Evolutionary conservation across 2,329 filamentous ascomycete genomes (phyloP), one percentile per base, ranked within the genome.

Genomic region (Curvularia eragrostidis): DNA sequence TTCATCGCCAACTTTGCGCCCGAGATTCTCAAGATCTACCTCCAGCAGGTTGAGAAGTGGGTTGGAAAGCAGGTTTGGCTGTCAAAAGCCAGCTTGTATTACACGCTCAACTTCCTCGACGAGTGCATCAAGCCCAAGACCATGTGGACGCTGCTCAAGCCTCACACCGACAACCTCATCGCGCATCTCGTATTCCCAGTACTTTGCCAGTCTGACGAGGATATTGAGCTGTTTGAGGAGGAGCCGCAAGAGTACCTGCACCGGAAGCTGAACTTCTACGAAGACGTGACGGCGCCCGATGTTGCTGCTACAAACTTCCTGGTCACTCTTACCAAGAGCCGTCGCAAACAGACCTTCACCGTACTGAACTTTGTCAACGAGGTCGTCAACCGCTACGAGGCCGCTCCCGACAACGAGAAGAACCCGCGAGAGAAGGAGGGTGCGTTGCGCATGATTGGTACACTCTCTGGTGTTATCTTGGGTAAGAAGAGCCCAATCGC

Each of bases 401-500:
- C 85, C 58, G 89, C 91, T 0, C 85, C 92, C 7, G 92, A 94
- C 48, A 90, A 91, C 61, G 89, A 95, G 81, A 98, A 97, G 85
- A 91, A 94, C 76, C 91, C 96, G 58, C 85, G 96, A 52, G 92
- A 95, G 75, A 99, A 99, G 83, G 95, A 99, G 78, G 95, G 95
- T 71, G 95, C 95, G 47, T 79, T 99, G 72, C 87, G 95, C 61
- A 98, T 99, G 92, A 98, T 99, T 72, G 95, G 93, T 24, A 97
- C 94, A 0, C 82, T 99, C 46, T 91, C 95, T 0, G 91, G 92
- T 30, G 94, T 99, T 51, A 96, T 99, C 48, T 84, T 99, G 34
- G 92, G 93, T 67, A 99, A 98, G 84, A 98, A 98, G 85, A 97
- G 93, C 73, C 95, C 95, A 1, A 97, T 99, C 65, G 95, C 94